Evolutionary conservation across 2,329 filamentous ascomycete species (phyloP), one percentile per base, ranked within the genome.

Genomic region (Thelonectria rubi): DNA sequence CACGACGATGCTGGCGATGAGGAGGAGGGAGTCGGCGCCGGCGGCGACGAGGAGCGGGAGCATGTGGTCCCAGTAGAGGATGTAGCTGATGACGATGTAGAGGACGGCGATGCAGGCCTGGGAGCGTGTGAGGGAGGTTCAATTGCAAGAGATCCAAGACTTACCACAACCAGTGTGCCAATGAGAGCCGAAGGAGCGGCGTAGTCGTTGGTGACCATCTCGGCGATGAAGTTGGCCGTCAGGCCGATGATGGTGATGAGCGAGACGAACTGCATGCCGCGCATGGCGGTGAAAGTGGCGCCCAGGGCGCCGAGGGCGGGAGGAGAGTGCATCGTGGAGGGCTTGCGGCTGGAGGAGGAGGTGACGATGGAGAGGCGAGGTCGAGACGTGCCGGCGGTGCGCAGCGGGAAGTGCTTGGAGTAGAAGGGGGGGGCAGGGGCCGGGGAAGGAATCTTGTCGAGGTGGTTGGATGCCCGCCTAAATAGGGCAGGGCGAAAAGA

Each of bases 241-340:
- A 97, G 86, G 47, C 93, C 92, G 66, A 97, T 90, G 67, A 95
- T 88, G 60, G 88, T 82, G 60, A 95, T 82, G 73, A 97, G 89
- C 24, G 86, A 87, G 65, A 91, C 78, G 62, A 87, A 83, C 75
- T 96, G 89, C 68, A 94, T 82, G 60, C 84, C 82, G 49, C 94
- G 89, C 68, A 90, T 86, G 67, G 88, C 81, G 60, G 91, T 88
- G 80, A 96, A 97, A 69, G 90, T 91, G 70, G 90, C 87, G 76
- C 91, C 92, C 68, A 95, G 80, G 75, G 90, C 90, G 70, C 91
- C 90, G 76, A 89, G 80, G 77, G 83, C 77, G 76, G 86, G 80
- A 63, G 76, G 76, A 64, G 79, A 76, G 61, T 76, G 75, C 81
- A 83, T 84, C 64, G 68, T 80, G 71, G 68, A 80, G 71, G 50